Base-by-base conservation (phyloP, 2,329 filamentous ascomycete species). In the Aurifilum marmelostoma region DNA sequence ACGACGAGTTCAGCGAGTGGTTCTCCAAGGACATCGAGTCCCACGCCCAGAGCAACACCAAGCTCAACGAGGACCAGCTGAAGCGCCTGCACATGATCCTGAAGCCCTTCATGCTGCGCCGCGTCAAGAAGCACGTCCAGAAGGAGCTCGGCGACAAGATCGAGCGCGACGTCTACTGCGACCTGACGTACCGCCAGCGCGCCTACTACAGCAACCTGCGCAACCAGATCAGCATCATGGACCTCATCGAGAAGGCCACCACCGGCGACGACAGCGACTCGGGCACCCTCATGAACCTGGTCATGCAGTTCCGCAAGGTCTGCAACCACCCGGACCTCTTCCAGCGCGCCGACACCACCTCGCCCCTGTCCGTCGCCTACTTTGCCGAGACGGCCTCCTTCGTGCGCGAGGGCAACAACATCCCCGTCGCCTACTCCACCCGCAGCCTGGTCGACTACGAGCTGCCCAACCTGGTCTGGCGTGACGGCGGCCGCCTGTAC, bases 241-340 rank as follows among this genome's bases (percentile, higher is more conserved):
- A 99, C 78, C 89, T 99, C 24, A 97, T 99, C 67, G 96, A 99
- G 80, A 98, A 97, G 85, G 94, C 93, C 1, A 95, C 95, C 2
- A 87, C 96, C 74, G 96, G 96, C 47, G 94, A 97, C 75, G 96
- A 98, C 63, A 91, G 95, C 75, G 96, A 98, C 77, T 97, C 93
- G 47, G 94, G 95, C 54, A 98, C 95, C 1, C 82, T 99, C 75
- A 98, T 99, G 96, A 99, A 99, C 80, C 85, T 99, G 73, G 96
- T 99, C 72, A 99, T 99, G 96, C 96, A 99, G 81, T 99, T 99
- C 87, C 89, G 96, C 75, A 99, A 99, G 82, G 96, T 99, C 68
- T 99, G 96, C 83, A 99, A 99, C 77, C 96, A 99, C 78, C 96
- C 96, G 0, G 96, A 99, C 80, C 82, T 99, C 43, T 99, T 99